Conservation (phyloP, 176 grass and related monocot species). For the Eleusine indica region DNA sequence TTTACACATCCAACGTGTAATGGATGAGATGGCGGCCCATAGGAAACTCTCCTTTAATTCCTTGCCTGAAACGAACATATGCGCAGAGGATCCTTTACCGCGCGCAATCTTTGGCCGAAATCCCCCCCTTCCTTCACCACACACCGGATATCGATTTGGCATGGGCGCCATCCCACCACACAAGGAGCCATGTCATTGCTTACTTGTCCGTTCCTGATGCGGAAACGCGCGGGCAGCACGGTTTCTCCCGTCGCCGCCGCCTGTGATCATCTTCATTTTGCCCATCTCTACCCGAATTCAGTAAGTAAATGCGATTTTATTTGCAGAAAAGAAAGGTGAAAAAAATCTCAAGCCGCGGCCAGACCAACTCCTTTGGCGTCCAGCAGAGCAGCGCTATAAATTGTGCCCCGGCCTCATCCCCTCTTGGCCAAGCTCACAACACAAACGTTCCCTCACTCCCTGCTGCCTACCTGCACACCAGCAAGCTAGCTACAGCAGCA, state of each 20-base stretch:
- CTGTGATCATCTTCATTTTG: slow-evolving; percentile 4
- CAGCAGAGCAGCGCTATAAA: slow-evolving; percentile 30
- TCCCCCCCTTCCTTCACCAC: neutral
- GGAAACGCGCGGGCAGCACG: neutral
- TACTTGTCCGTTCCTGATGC: slow-evolving; percentile 13
- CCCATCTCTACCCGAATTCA: slow-evolving; percentile 20
- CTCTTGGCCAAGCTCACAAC: slow-evolving; percentile 5
- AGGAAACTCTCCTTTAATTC: too few species aligned
- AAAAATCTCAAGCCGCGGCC: neutral
- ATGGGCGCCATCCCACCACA: slow-evolving; percentile 5
- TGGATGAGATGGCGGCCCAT: neutral
- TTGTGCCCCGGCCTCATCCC: neutral
- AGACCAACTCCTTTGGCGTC: too few species aligned
- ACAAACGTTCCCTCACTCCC: slow-evolving; percentile 16
- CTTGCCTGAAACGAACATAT: neutral
- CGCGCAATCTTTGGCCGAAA: neutral
- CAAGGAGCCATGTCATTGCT: slow-evolving; percentile 16
- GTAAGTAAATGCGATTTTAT: slow-evolving; percentile 10
- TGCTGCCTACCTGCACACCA: neutral
- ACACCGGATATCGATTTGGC: slow-evolving; percentile 1
- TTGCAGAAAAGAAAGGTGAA: neutral
- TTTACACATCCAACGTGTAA: neutral
- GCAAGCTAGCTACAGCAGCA: neutral
- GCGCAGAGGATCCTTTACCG: slow-evolving; percentile 3
- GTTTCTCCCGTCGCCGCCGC: neutral